Conservation (phyloP, 495 filamentous ascomycete species). For the Penicillium cinerascens region DNA sequence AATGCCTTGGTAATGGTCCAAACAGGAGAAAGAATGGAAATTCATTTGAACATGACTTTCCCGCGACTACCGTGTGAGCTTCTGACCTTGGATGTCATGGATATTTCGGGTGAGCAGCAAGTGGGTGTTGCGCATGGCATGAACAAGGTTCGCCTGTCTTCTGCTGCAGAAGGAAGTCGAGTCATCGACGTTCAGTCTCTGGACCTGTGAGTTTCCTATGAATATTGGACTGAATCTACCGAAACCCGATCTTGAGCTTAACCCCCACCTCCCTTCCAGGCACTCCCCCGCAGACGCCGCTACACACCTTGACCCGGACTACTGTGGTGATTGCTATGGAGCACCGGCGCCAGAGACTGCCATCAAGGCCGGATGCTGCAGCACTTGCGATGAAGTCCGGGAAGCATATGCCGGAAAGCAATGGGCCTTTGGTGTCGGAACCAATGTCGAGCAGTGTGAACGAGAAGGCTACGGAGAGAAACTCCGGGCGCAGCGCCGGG, state of each 20-base stretch:
- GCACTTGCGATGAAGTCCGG: constrained; percentile 93
- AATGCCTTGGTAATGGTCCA: neutral
- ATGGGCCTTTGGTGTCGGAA: constrained; percentile 91
- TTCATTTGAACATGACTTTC: constrained; percentile 96
- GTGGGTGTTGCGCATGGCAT: constrained; percentile 89
- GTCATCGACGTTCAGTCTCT: constrained; percentile 72
- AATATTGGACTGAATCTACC: neutral
- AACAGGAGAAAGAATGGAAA: constrained; percentile 93
- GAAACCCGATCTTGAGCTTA: neutral
- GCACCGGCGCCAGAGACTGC: constrained; percentile 67
- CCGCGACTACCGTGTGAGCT: constrained; percentile 92
- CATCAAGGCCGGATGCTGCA: constrained; percentile 80
- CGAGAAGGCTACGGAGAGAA: constrained; percentile 89
- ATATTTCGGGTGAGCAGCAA: constrained; percentile 95
- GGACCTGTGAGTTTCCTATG: constrained; percentile 57
- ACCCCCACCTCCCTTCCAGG: constrained; percentile 34
- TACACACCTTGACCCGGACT: constrained; percentile 81
- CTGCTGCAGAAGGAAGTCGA: constrained; percentile 68
- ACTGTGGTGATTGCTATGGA: constrained; percentile 93
- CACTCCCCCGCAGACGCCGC: constrained; percentile 62
- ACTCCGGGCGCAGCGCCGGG: constrained; percentile 77
- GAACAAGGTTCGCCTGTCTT: constrained; percentile 76
- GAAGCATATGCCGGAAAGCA: constrained; percentile 84
- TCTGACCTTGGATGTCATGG: constrained; percentile 96
- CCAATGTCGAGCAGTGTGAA: constrained; percentile 92